A percentile compares a stretch with the other conserved stretches of the same genome.
Conservation (phyloP, 495 filamentous ascomycete genomes). For the Tuber brumale region DNA sequence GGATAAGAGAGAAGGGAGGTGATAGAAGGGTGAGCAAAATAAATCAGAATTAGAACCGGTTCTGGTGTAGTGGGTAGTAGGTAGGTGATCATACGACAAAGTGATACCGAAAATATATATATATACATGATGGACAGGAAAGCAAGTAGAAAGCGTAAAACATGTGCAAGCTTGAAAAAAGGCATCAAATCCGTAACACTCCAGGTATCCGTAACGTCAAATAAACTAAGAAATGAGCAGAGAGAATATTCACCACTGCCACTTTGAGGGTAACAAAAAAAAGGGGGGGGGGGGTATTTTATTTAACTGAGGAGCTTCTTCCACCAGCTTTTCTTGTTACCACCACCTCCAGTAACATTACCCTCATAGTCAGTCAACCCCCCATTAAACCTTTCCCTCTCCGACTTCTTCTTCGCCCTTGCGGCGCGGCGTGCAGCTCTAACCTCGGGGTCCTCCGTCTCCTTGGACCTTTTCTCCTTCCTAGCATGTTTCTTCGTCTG, state of each 20-base stretch:
- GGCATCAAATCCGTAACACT: slow-evolving; percentile 2
- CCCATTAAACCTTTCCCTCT: slow-evolving; percentile 31
- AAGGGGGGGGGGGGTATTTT: neutral
- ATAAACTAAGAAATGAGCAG: neutral
- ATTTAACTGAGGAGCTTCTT: slow-evolving; percentile 29
- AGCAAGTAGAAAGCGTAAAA: neutral
- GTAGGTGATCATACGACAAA: neutral
- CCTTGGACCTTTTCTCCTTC: slow-evolving; percentile 28
- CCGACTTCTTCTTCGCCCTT: slow-evolving; percentile 23
- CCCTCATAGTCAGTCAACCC: slow-evolving; percentile 30
- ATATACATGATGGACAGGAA: neutral
- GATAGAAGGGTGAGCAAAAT: neutral
- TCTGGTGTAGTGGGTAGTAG: neutral
- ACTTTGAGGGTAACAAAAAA: neutral
- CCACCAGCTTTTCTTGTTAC: slow-evolving; percentile 30
- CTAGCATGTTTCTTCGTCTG: slow-evolving; percentile 22
- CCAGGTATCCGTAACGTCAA: neutral
- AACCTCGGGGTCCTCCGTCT: slow-evolving; percentile 22
- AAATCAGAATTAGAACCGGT: neutral
- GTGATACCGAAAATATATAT: neutral
- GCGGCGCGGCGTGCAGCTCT: slow-evolving; percentile 21
- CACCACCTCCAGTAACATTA: neutral
- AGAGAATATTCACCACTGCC: neutral
- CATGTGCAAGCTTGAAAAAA: neutral
- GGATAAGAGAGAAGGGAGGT: neutral